Evolutionary conservation across 1,139 yeast species (phyloP), one percentile per base, ranked within the genome.

Genomic region (Yueomyces sp.): DNA sequence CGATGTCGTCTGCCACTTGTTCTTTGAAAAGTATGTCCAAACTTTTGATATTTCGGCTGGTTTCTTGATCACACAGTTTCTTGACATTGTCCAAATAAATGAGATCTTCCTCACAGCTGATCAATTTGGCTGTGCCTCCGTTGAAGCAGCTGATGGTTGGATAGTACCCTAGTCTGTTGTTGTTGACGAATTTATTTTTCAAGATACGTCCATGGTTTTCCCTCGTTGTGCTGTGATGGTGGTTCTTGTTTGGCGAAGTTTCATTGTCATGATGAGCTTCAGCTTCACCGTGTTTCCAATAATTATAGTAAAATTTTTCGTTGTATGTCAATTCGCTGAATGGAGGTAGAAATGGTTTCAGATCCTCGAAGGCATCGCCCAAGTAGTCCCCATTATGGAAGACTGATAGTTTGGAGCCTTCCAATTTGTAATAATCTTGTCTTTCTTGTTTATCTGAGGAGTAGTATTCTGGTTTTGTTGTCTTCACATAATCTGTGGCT

Each of bases 121-220:
- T 42, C 28, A 60, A 44, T 29, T 49, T 47, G 5, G 85, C 95
- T 11, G 74, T 67, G 0, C 97, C 98, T 8, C 83, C 83, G 50
- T 77, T 76, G 57, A 78, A 91, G 34, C 83, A 84, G 44, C 95
- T 83, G 33, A 86, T 69, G 65, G 89, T 85, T 1, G 98, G 98
- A 62, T 78, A 91, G 59, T 93, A 91, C 0, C 97, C 98, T 43
- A 87, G 64, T 39, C 76, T 68, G 1, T 95, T 95, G 57, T 91
- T 96, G 58, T 91, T 48, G 63, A 72, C 62, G 63, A 53, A 67
- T 48, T 67, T 65, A 53, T 70, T 75, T 35, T 64, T 65, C n/a
- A 71, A 64, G 29, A 36, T 25, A 29, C 25, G 26, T 29, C 32
- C 39, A 8, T 33, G n/a, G 27, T 28, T 45, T 19, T 19, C 32